Evolutionary conservation across 805 yeast genomes (phyloP).

Genomic region (Metschnikowia sp.): DNA sequence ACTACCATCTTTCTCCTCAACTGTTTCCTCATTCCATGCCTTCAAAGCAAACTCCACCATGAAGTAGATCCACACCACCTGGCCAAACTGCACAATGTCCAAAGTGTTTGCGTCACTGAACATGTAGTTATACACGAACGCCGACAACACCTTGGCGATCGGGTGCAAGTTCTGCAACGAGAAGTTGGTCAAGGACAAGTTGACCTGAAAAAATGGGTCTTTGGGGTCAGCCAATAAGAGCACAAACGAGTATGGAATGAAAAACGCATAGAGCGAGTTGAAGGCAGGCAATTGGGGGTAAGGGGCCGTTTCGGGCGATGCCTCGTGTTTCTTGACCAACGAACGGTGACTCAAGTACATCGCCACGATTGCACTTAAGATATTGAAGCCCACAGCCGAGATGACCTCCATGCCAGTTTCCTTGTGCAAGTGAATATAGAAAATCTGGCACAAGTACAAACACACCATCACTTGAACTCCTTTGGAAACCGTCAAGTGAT

Average conservation of each 20-base stretch:
- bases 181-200: slow-evolving; percentile 36
- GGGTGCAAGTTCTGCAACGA: slow-evolving; percentile 30
- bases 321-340: slow-evolving; percentile 14
- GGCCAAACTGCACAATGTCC: slow-evolving; percentile 20
- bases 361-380: slow-evolving; percentile 30
- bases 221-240: slow-evolving; percentile 20
- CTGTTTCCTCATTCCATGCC: slow-evolving; percentile 25
- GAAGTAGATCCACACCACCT: slow-evolving; percentile 23
- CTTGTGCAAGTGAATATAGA: slow-evolving; percentile 24
- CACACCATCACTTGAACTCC: slow-evolving; percentile 32
- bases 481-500: slow-evolving; percentile 26
- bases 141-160: slow-evolving; percentile 24
- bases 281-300: slow-evolving; percentile 35
- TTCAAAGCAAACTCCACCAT: slow-evolving; percentile 23
- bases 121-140: slow-evolving; percentile 31
- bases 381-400: slow-evolving; percentile 30
- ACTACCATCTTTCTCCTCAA: slow-evolving; percentile 7
- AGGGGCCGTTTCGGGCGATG: slow-evolving; percentile 8
- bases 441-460: slow-evolving; percentile 28
- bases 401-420: slow-evolving; percentile 15
- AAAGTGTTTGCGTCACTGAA: slow-evolving; percentile 24
- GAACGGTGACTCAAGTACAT: slow-evolving; percentile 26
- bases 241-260: slow-evolving; percentile 29
- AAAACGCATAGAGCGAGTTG: slow-evolving; percentile 32
- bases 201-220: slow-evolving; percentile 25